These are phyloP conservation scores for Penicillium sp. DNA, from an alignment of 2,329 filamentous ascomycete genomes.

Conservation along the genomic window DNA sequence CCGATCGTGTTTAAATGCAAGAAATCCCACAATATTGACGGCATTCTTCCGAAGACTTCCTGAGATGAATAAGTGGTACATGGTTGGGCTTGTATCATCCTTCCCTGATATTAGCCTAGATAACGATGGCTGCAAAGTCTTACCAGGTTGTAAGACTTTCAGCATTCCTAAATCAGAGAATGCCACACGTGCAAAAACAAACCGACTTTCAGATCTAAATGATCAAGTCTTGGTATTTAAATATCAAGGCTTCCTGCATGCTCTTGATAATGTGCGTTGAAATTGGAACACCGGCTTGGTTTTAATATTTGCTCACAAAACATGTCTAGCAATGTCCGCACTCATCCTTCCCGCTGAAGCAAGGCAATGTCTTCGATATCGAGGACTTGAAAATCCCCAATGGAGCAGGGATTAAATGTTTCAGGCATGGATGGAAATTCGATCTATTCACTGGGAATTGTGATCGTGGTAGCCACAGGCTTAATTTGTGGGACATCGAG, in stretches of 20 bases:
- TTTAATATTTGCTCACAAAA: neutral
- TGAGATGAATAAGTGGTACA: neutral
- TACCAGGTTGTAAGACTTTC: neutral
- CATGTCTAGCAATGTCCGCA: neutral
- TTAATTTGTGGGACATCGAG: neutral
- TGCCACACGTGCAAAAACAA: neutral
- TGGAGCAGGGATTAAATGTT: neutral
- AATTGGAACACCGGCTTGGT: neutral
- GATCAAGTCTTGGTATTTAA: neutral
- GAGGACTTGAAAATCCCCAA: neutral
- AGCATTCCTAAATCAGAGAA: neutral
- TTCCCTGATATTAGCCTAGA: neutral
- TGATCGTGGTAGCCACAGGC: neutral
- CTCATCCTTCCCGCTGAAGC: neutral
- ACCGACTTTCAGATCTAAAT: neutral
- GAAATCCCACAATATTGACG: neutral
- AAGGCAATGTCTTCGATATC: neutral
- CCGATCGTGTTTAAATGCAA: neutral
- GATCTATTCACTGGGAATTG: neutral
- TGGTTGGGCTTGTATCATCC: neutral
- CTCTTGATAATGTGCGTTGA: neutral
- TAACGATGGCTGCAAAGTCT: neutral
- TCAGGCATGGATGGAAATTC: neutral
- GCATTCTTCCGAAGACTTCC: no score
- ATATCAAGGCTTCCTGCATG: neutral